Conservation (phyloP, 2,329 filamentous ascomycete species). For the Penicillium rolfsii region DNA sequence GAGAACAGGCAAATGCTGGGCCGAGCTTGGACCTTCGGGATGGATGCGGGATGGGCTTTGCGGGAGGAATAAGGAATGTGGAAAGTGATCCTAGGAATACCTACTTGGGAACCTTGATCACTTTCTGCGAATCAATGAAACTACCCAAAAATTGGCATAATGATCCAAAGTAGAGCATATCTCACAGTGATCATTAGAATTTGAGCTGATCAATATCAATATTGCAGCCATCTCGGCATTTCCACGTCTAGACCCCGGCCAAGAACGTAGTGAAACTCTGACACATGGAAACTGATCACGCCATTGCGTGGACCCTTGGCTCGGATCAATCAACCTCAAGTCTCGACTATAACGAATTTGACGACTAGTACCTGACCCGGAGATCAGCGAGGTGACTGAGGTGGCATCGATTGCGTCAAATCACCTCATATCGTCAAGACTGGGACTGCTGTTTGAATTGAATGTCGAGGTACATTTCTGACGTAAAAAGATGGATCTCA, state of each 20-base stretch:
- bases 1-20: not conserved
- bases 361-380: not conserved
- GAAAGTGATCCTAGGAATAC: not conserved
- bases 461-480: not conserved
- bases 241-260: slow-evolving; percentile 2
- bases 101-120: not conserved
- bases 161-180: not conserved
- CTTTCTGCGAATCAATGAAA: not conserved
- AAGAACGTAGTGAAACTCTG: slow-evolving; percentile 18
- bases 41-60: slow-evolving; percentile 1
- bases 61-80: not conserved
- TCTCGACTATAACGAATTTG: not conserved
- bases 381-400: not conserved
- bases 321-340: not conserved
- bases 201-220: not conserved
- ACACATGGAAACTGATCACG: slow-evolving; percentile 37
- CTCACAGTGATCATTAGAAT: not conserved
- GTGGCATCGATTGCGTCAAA: slow-evolving; percentile 3
- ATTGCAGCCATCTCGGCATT: not conserved
- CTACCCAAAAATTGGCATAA: not conserved
- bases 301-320: slow-evolving; percentile 21
- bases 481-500: not conserved
- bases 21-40: slow-evolving; percentile 1
- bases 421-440: not conserved
- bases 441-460: not conserved